Conservation (phyloP, 768 basidiomycete species). For the Hortiboletus flavorubellus region DNA sequence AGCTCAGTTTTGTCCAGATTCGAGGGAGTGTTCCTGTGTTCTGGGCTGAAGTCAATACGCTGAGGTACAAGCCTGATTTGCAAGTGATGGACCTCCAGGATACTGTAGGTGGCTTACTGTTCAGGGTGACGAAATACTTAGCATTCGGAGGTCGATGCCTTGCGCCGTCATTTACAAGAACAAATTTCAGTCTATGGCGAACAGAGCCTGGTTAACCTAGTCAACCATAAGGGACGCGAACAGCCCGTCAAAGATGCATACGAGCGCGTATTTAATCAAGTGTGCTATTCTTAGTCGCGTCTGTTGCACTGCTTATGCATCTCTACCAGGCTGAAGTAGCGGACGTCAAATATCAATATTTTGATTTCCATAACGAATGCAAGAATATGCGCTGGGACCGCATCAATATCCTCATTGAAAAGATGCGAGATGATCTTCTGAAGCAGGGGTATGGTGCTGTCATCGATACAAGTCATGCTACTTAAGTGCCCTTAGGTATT, state of each 20-base stretch:
- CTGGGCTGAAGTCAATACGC: conserved; percentile 95
- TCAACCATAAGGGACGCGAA: conserved; percentile 93
- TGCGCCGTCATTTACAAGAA: conserved; percentile 70
- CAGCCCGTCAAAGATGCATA: conserved; percentile 94
- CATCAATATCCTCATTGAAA: conserved; percentile 77
- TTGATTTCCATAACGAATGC: conserved; percentile 97
- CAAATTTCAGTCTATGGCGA: conserved; percentile 74
- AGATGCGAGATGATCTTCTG: conserved; percentile 64
- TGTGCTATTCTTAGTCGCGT: conserved; percentile 26
- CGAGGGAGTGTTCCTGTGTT: conserved; percentile 92
- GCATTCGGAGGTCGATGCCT: conserved; percentile 55
- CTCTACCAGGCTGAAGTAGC: conserved; percentile 53
- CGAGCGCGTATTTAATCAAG: conserved; percentile 71
- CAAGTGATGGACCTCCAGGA: conserved; percentile 92
- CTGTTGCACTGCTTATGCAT: not conserved
- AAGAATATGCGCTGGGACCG: conserved; percentile 94
- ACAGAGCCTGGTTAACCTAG: conserved; percentile 81
- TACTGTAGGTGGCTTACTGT: conserved; percentile 53
- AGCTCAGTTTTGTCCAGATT: conserved; percentile 88
- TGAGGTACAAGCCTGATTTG: conserved; percentile 94
- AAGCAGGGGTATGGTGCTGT: conserved; percentile 53
- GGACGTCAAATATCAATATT: conserved; percentile 85
- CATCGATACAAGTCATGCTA: not conserved
- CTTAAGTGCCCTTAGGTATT: conserved; percentile 54
- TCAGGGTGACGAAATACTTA: conserved; percentile 3